Conservation (phyloP, 805 yeast species). For the Candida golubevii region DNA sequence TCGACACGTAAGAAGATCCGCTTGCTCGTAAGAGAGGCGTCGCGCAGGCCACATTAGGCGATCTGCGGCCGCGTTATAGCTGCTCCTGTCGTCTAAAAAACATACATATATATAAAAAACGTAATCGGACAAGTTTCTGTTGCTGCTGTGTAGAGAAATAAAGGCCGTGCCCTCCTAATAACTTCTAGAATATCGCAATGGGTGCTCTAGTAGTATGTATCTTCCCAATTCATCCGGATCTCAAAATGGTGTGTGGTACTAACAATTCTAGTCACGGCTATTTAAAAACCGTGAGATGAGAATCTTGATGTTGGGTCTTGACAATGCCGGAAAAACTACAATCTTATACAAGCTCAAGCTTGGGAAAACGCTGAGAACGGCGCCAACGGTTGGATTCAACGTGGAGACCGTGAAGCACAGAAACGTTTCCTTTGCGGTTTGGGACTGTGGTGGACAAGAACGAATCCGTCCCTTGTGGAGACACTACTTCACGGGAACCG, state of each 20-base stretch:
- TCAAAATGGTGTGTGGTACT: conserved; percentile 5
- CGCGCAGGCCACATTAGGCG: too few species aligned
- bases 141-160: too few species aligned
- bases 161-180: too few species aligned
- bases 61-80: too few species aligned
- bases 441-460: conserved; percentile 98
- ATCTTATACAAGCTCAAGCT: conserved; percentile 78
- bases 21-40: too few species aligned
- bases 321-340: conserved; percentile 91
- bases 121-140: too few species aligned
- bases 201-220: conserved; percentile 21
- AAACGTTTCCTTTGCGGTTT: conserved; percentile 78
- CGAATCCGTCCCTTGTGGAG: conserved; percentile 91
- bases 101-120: too few species aligned
- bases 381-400: conserved; percentile 93
- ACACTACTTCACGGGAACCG: conserved; percentile 90
- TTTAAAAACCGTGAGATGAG: conserved; percentile 91
- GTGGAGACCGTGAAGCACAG: conserved; percentile 82
- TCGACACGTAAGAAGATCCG: too few species aligned
- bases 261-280: conserved; percentile 30
- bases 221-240: background rate
- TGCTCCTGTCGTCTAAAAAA: too few species aligned
- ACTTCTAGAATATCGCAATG: conserved; percentile 6
- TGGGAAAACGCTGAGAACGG: conserved; percentile 61
- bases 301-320: conserved; percentile 88